Evolutionary conservation across 129 eudicot genomes (phyloP), one percentile per base, ranked within the genome.

Genomic region (Kitagawia praeruptora): DNA sequence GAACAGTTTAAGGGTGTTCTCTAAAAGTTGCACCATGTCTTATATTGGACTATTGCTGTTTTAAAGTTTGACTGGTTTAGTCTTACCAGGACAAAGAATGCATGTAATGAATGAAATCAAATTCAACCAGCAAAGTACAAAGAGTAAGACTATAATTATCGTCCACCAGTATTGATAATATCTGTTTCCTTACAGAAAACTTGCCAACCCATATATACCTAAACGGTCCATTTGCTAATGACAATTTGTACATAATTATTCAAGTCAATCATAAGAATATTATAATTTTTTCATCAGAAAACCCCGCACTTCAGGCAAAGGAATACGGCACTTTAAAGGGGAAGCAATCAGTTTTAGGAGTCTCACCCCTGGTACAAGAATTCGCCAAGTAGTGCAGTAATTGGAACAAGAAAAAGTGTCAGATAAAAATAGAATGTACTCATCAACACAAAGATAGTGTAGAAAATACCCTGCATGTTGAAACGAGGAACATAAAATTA

Each of bases 291-390:
- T 51, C n/a, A 18, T 51, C 58, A 61, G 0, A 23, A 61, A 61
- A 7, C 34, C 34, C 31, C 12, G 4, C 34, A 61, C 28, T 61
- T 61, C 69, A 61, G 69, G 69, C 8, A 51, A 51, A 51, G 58
- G 75, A 70, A 70, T 38, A 70, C 10, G 42, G 23, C 47, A 70
- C 7, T 37, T 21, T 4, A 38, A 7, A 21, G 42, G 11, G 21
- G 3, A 77, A 77, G 39, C 48, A 0, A 40, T 63, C 14, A 58
- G 49, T 45, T 46, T 54, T 38, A 16, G 82, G 31, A 83, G 81
- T 14, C 91, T 88, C 78, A 93, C 98, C 96, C 98, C 78, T 75
- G 89, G 87, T 83, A 90, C 58, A 93, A 72, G 87, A 90, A 93
- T 85, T 93, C 98, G 19, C 86, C 82, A 78, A 90, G 70, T 78